A percentile compares a stretch with the other conserved stretches of the same genome.
These are phyloP conservation scores for Olyra latifolia DNA, from an alignment of 176 grass and related monocot species.

Conservation along the genomic window DNA sequence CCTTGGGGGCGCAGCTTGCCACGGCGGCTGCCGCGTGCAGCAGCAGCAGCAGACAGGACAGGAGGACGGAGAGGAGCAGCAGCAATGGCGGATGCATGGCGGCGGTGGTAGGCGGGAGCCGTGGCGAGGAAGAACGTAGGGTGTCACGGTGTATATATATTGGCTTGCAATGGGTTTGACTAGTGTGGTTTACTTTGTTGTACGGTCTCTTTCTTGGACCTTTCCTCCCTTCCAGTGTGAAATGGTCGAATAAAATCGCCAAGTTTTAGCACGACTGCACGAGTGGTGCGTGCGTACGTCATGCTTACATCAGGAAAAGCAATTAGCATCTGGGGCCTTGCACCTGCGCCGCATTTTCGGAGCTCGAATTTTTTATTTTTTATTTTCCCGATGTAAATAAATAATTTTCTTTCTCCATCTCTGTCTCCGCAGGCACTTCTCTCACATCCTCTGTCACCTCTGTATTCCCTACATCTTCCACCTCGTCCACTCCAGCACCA, in stretches of 20 bases:
- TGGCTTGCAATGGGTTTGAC: not conserved
- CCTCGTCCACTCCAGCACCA: no score
- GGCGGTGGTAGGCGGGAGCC: not conserved
- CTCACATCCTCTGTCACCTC: no score
- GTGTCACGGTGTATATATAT: not conserved
- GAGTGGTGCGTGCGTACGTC: not conserved
- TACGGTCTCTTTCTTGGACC: not conserved
- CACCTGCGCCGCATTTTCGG: no score
- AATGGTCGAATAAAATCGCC: not conserved
- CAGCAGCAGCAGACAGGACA: not conserved
- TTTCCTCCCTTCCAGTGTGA: not conserved
- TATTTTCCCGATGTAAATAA: no score
- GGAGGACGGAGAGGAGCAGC: not conserved
- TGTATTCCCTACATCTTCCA: no score
- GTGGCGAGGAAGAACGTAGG: not conserved
- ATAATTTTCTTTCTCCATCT: no score
- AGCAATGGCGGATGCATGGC: not conserved
- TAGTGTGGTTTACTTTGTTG: not conserved
- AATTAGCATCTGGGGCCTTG: no score
- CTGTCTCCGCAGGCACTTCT: no score
- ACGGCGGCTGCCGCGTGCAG: not conserved
- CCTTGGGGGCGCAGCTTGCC: slow-evolving; percentile 14
- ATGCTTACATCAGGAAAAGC: not conserved
- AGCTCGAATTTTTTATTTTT: no score
- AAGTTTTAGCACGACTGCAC: not conserved